A percentile compares a stretch with the other conserved stretches of the same genome.
Evolutionary conservation across 768 basidiomycete genomes (phyloP).

Genomic region (Boletus insuetus): DNA sequence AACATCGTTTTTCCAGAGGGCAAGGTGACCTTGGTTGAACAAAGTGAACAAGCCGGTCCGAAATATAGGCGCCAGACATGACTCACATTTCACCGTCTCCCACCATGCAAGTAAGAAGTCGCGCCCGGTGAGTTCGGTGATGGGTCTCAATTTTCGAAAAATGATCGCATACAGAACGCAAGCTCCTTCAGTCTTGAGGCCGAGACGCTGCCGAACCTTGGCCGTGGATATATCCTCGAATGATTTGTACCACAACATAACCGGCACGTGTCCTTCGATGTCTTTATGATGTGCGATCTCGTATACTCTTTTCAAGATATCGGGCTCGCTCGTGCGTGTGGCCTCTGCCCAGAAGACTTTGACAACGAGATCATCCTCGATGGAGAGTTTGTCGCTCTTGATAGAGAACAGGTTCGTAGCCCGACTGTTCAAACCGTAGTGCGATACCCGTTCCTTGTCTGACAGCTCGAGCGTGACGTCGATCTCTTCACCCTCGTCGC

Average conservation of each 20-base stretch:
- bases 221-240: not conserved
- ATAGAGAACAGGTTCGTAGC: conserved; percentile 11
- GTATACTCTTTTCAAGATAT: conserved; percentile 1
- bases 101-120: not conserved
- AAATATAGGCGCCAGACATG: too few species aligned
- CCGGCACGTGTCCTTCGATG: not conserved
- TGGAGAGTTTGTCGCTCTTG: not conserved
- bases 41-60: too few species aligned
- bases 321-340: conserved; percentile 2
- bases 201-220: not conserved
- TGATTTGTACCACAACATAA: not conserved
- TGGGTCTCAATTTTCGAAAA: not conserved
- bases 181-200: not conserved
- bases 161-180: not conserved
- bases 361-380: not conserved
- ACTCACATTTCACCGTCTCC: conserved; percentile 2
- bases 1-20: not conserved
- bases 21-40: not conserved
- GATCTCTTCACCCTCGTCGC: not conserved
- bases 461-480: not conserved
- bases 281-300: not conserved
- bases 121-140: not conserved
- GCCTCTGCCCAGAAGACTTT: not conserved
- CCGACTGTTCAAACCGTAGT: conserved; percentile 2
- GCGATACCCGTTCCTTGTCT: not conserved